A percentile compares a stretch with the other conserved stretches of the same genome.
Conservation (phyloP, 768 basidiomycete species). For the Lactarius trivialis region DNA sequence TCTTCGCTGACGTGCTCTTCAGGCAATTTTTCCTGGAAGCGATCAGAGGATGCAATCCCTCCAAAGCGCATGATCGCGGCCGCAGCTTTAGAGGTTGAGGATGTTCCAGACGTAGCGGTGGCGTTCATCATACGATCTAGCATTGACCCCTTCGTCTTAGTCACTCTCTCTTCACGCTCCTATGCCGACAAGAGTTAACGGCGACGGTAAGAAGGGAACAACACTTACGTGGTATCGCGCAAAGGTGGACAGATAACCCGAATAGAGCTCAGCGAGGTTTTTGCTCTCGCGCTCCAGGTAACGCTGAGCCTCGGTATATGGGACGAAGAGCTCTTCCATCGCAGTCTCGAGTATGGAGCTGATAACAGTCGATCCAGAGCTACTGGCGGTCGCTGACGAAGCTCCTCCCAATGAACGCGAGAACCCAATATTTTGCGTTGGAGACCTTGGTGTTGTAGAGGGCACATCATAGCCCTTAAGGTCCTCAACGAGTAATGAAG, state of each 20-base stretch:
- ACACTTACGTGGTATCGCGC: constrained; percentile 80
- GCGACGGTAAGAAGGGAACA: background rate
- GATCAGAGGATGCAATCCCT: constrained; percentile 52
- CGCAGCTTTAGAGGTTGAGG: constrained; percentile 72
- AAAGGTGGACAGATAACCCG: constrained; percentile 62
- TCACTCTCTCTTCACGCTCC: constrained; percentile 42
- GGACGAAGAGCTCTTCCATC: constrained; percentile 93
- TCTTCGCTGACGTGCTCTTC: constrained; percentile 75
- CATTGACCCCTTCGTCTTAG: constrained; percentile 64
- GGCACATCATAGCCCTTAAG: constrained; percentile 87
- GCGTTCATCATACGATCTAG: constrained; percentile 92
- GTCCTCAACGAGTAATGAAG: constrained; percentile 78
- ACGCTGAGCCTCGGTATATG: constrained; percentile 84
- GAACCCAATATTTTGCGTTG: constrained; percentile 57
- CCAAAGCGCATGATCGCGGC: constrained; percentile 87
- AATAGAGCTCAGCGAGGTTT: constrained; percentile 74
- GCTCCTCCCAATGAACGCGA: constrained; percentile 43
- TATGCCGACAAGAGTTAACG: constrained; percentile 21
- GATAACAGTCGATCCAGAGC: constrained; percentile 48
- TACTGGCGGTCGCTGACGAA: constrained; percentile 36
- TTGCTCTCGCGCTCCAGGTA: constrained; percentile 91
- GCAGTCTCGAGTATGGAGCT: constrained; percentile 88
- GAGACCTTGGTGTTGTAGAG: constrained; percentile 54
- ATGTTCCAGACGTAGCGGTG: constrained; percentile 49
- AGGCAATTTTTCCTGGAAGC: constrained; percentile 41